phyloP scores from a whole-genome alignment of 2,329 filamentous ascomycete genomes.

The Pestalotiopsis sp. region DNA sequence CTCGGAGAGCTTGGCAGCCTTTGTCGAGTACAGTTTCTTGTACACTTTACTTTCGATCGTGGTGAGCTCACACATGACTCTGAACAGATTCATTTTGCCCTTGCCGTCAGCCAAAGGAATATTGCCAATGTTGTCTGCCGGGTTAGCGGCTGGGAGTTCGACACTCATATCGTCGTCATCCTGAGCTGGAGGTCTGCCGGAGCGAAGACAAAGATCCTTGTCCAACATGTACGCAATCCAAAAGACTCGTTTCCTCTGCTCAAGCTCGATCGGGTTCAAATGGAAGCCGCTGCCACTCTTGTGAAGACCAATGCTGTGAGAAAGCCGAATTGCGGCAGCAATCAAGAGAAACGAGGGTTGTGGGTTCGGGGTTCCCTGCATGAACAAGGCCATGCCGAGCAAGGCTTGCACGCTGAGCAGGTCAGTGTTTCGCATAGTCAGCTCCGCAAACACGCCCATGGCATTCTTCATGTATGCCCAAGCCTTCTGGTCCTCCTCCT shows the following conservation, averaged over 20 bases:
- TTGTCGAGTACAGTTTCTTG: slow-evolving; percentile 88
- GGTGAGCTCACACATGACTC: slow-evolving; percentile 87
- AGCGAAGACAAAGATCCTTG: slow-evolving; percentile 62
- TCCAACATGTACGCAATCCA: slow-evolving; percentile 68
- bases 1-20: slow-evolving; percentile 86
- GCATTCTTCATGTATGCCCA: slow-evolving; percentile 98
- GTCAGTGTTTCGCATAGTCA: slow-evolving; percentile 95
- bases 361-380: slow-evolving; percentile 95
- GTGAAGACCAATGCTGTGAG: slow-evolving; percentile 93
- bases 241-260: slow-evolving; percentile 73
- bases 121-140: slow-evolving; percentile 89
- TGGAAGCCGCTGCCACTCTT: slow-evolving; percentile 92
- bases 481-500: slow-evolving; percentile 90
- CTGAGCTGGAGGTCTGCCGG: slow-evolving; percentile 60
- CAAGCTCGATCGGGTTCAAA: slow-evolving; percentile 88
- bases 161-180: slow-evolving; percentile 85
- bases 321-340: slow-evolving; percentile 83
- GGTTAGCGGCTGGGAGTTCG: slow-evolving; percentile 87
- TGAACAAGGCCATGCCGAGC: slow-evolving; percentile 88
- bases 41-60: slow-evolving; percentile 94
- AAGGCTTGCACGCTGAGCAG: slow-evolving; percentile 92
- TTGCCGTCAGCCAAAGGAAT: slow-evolving; percentile 87
- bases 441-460: slow-evolving; percentile 86
- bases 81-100: slow-evolving; percentile 92
- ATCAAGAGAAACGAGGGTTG: slow-evolving; percentile 92